Evolutionary conservation across 495 filamentous ascomycete species (phyloP).

Genomic region (Rusavskia elegans): DNA sequence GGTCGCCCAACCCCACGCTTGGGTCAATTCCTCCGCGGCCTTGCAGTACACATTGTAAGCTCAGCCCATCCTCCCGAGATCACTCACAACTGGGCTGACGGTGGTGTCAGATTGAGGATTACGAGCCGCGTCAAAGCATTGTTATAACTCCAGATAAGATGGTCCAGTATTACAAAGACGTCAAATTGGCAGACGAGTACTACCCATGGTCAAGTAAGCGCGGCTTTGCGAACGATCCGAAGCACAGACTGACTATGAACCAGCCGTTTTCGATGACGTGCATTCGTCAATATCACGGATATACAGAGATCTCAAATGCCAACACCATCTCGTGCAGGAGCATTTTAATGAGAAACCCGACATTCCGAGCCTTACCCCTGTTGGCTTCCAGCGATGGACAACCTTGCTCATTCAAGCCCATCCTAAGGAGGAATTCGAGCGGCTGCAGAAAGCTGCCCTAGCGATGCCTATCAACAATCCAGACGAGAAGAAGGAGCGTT

Average conservation of each 20-base stretch:
- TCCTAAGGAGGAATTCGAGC: constrained; percentile 60
- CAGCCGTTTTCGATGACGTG: constrained; percentile 37
- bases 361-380: constrained; percentile 62
- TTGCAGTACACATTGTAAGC: constrained; percentile 66
- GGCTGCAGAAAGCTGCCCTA: constrained; percentile 55
- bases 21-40: constrained; percentile 54
- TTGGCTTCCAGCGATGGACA: constrained; percentile 66
- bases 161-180: constrained; percentile 56
- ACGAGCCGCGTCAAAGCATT: constrained; percentile 52
- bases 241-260: constrained; percentile 3
- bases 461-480: constrained; percentile 63
- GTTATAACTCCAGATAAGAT: constrained; percentile 76
- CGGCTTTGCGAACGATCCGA: not conserved
- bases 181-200: constrained; percentile 42
- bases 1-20: constrained; percentile 52
- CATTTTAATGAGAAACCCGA: constrained; percentile 41
- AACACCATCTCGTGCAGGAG: constrained; percentile 68
- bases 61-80: not conserved
- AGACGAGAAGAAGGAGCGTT: constrained; percentile 55
- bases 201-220: constrained; percentile 48
- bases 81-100: not conserved
- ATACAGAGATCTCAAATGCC: constrained; percentile 58
- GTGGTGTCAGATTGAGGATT: constrained; percentile 51
- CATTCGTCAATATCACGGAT: constrained; percentile 48
- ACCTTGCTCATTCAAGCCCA: constrained; percentile 60